Conservation (phyloP, 768 basidiomycete genomes). For the Rhizopogon sp. region DNA sequence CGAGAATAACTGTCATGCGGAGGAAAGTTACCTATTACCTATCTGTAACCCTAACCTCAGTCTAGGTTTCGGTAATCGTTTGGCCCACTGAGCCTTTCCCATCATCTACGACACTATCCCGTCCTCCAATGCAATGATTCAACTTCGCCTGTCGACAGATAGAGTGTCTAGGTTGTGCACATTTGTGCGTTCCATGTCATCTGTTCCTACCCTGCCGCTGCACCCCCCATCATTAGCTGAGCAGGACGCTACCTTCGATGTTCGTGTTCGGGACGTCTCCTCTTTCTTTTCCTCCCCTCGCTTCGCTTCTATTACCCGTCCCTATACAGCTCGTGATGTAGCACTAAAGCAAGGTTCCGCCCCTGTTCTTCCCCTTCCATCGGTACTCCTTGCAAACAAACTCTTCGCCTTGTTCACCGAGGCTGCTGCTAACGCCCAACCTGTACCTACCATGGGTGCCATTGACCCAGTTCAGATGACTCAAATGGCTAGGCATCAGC, state of each 20-base stretch:
- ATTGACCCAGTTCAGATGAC: slow-evolving; percentile 95
- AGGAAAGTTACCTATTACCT: not conserved
- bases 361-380: slow-evolving; percentile 71
- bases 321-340: slow-evolving; percentile 76
- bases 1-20: not conserved
- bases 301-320: slow-evolving; percentile 66
- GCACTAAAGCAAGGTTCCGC: slow-evolving; percentile 88
- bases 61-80: slow-evolving; percentile 37
- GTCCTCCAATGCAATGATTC: slow-evolving; percentile 2
- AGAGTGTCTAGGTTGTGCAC: slow-evolving; percentile 22
- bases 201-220: slow-evolving; percentile 42
- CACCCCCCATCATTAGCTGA: slow-evolving; percentile 52
- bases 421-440: slow-evolving; percentile 56
- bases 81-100: slow-evolving; percentile 27
- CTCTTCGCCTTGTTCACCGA: slow-evolving; percentile 64
- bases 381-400: slow-evolving; percentile 80
- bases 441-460: slow-evolving; percentile 89
- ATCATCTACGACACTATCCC: slow-evolving; percentile 20
- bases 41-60: slow-evolving; percentile 27
- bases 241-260: slow-evolving; percentile 55
- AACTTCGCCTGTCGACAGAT: slow-evolving; percentile 20
- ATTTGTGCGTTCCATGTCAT: slow-evolving; percentile 36
- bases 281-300: slow-evolving; percentile 75
- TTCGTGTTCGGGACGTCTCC: slow-evolving; percentile 57
- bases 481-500: slow-evolving; percentile 84